phyloP scores from a whole-genome alignment of 2,329 filamentous ascomycete species.

The Hymenoscyphus salicellus region DNA sequence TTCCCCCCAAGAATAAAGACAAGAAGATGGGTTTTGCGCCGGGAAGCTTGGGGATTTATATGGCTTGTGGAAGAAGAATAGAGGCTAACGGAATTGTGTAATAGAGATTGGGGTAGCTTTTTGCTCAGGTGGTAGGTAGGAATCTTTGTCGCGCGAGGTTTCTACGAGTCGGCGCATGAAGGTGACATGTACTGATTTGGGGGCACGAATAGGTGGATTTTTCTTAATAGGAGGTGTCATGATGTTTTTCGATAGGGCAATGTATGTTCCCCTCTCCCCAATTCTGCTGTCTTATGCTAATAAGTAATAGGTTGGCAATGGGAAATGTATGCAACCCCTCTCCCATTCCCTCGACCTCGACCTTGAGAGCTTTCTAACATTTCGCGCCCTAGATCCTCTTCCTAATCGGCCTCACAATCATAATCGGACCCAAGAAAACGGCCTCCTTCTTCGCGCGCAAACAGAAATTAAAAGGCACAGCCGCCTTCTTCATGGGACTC shows the following conservation, averaged over 20 bases:
- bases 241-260: slow-evolving; percentile 95
- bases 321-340: slow-evolving; percentile 57
- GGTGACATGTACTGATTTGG: slow-evolving; percentile 12
- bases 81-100: slow-evolving; percentile 30
- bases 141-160: slow-evolving; percentile 10
- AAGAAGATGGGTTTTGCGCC: slow-evolving; percentile 22
- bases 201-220: slow-evolving; percentile 67
- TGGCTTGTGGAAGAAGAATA: neutral
- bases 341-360: slow-evolving; percentile 42
- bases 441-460: slow-evolving; percentile 89
- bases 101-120: slow-evolving; percentile 95
- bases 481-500: slow-evolving; percentile 81
- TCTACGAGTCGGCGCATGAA: slow-evolving; percentile 16
- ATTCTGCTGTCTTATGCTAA: slow-evolving; percentile 9
- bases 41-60: slow-evolving; percentile 1
- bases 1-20: neutral
- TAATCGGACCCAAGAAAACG: slow-evolving; percentile 90
- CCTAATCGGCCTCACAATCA: slow-evolving; percentile 90
- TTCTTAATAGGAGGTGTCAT: slow-evolving; percentile 93
- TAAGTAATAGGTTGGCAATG: slow-evolving; percentile 77
- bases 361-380: slow-evolving; percentile 1
- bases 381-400: slow-evolving; percentile 74
- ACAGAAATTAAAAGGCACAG: slow-evolving; percentile 89
- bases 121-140: slow-evolving; percentile 85
- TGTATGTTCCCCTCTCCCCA: slow-evolving; percentile 55